Percentiles rank a stretch among this genome's conserved stretches.
phyloP scores from a whole-genome alignment of 2,329 filamentous ascomycete species.

The Penicillium sp. region DNA sequence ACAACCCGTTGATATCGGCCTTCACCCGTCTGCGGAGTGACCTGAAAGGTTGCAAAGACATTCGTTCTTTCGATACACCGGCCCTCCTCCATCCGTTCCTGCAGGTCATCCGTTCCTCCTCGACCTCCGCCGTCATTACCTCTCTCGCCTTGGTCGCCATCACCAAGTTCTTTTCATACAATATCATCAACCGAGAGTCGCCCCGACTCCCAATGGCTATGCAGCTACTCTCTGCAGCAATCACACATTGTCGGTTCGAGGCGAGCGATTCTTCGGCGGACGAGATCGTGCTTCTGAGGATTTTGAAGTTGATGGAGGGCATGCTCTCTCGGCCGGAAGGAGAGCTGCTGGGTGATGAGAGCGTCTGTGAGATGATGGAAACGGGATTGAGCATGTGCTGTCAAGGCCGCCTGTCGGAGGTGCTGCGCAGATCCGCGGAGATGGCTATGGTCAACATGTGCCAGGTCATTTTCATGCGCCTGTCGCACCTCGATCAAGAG shows the following conservation, averaged over 20 bases:
- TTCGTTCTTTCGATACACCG: slow-evolving; percentile 83
- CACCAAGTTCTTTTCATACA: slow-evolving; percentile 94
- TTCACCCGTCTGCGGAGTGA: slow-evolving; percentile 89
- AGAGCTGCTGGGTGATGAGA: slow-evolving; percentile 92
- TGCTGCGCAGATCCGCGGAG: slow-evolving; percentile 86
- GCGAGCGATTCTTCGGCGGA: slow-evolving; percentile 92
- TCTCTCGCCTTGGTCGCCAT: slow-evolving; percentile 90
- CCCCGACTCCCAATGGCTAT: slow-evolving; percentile 88
- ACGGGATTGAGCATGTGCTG: slow-evolving; percentile 96
- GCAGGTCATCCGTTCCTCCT: slow-evolving; percentile 93
- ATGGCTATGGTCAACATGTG: slow-evolving; percentile 99
- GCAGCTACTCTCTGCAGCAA: slow-evolving; percentile 89
- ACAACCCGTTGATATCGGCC: slow-evolving; percentile 92
- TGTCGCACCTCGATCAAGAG: slow-evolving; percentile 82
- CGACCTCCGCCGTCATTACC: slow-evolving; percentile 93
- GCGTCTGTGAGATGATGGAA: slow-evolving; percentile 99
- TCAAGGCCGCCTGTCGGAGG: slow-evolving; percentile 84
- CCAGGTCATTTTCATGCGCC: slow-evolving; percentile 91
- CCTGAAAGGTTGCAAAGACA: slow-evolving; percentile 84
- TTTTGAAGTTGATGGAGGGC: slow-evolving; percentile 95
- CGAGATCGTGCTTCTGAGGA: slow-evolving; percentile 90
- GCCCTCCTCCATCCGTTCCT: slow-evolving; percentile 89
- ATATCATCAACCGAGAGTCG: slow-evolving; percentile 78
- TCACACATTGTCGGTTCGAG: slow-evolving; percentile 97
- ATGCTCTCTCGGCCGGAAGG: slow-evolving; percentile 95